Base-by-base conservation (phyloP, 2,329 filamentous ascomycete species). In the Helminthosporium solani region DNA sequence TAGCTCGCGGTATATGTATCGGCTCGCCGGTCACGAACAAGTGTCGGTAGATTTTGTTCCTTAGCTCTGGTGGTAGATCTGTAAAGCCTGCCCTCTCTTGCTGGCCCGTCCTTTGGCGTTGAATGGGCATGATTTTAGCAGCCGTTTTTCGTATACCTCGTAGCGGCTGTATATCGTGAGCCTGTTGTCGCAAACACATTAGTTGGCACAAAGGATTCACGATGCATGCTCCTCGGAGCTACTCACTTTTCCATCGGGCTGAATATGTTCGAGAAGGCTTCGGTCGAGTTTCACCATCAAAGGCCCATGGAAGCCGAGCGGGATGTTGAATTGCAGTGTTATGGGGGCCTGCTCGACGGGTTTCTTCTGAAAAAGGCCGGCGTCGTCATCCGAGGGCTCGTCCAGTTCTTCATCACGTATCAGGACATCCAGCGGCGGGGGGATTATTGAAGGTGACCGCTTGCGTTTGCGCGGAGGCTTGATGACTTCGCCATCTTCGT, bases 41-140 rank as follows among this genome's bases (percentile, higher is more conserved):
- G 7, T 68, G 51, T 3, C 70, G 65, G 53, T 79, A 79, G 30
- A 79, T 66, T 15, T 70, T 67, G 49, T 78, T 76, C 12, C 77
- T 70, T 3, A 79, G 51, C 52, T 79, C 77, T 14, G 60, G 56
- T 3, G 60, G 66, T n/a, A 69, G 47, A 38, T 61, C 60, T 3
- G 52, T 48, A 46, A 70, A 69, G 23, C 62, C 53, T 14, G 41
- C 52, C 4, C 19, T 25, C 20, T 36, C 45, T 16, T 33, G 39
- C 20, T 43, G 27, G 1, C 15, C 19, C 30, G 33, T 16, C 8
- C 16, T 21, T 16, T 23, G 30, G 16, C 35, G 25, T 34, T 49
- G 39, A 28, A 18, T 6, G 20, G 46, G 30, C 8, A 7, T 46
- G 7, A 27, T 7, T 2, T 25, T 33, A 12, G 36, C 11, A n/a